Evolutionary conservation across 306 rosid genomes (phyloP), one percentile per base, ranked within the genome.

Genomic region (Gleditsia sinensis): DNA sequence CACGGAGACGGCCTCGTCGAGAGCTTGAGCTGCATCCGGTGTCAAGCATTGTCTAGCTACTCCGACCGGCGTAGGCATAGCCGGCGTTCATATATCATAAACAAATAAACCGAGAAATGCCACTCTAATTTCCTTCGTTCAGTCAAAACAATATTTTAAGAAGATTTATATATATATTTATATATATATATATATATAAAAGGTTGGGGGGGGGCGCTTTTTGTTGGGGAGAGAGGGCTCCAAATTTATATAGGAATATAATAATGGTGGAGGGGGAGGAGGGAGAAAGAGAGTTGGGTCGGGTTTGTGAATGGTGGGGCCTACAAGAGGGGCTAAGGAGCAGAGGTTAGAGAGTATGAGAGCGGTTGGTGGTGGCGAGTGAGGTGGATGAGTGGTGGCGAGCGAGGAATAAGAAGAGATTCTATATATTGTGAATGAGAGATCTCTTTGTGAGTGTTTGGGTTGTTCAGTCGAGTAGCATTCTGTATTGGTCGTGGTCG

Each of bases 41-140:
- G 96, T 92, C 19, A 94, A 78, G 86, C 99, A 94, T 83, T 92
- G 96, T 83, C 96, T 83, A 51, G 97, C 99, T 20, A 76, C 59
- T 76, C 81, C 81, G 7, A 94, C 93, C 78, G 99, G 91, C 83
- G 99, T 90, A 64, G 97, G 99, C 99, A 94, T 94, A 71, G 61
- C 90, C 84, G 85, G 51, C 34, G 64, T 39, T 62, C 73, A 82
- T 77, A 70, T 17, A 73, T 3, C 17, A 56, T 0, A 60, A 50
- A 78, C 65, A 9, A 8, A 20, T 1, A 55, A 72, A 24, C 14
- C 7, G 10, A 36, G 68, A 61, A 10, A 61, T 61, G 48, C 0
- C 67, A 36, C 48, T 4, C 3, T n/a, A 34, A 9, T 8, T 19
- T 60, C 3, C 46, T 9, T 0, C 0, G 17, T 7, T n/a, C 2